Conservation (phyloP, 768 basidiomycete genomes). For the Boletales sp. region DNA sequence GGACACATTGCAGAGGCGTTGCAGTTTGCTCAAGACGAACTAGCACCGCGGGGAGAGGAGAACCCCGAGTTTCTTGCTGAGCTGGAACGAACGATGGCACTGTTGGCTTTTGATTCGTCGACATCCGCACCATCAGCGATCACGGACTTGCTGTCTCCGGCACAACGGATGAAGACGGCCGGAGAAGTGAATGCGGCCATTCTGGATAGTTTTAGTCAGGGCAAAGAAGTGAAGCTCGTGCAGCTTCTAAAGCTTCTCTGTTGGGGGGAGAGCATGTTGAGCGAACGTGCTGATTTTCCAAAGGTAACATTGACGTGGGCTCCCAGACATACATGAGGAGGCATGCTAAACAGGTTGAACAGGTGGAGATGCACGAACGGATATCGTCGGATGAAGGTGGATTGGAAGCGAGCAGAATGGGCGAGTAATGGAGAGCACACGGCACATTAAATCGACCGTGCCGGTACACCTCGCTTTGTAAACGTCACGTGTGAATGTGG, state of each 20-base stretch:
- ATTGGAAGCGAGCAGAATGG: conserved; percentile 20
- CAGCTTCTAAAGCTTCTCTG: conserved; percentile 77
- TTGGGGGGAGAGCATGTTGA: conserved; percentile 84
- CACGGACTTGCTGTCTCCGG: conserved; percentile 75
- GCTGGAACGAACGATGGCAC: conserved; percentile 91
- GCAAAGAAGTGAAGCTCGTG: conserved; percentile 87
- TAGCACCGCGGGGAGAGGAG: conserved; percentile 94
- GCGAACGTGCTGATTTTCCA: conserved; percentile 77
- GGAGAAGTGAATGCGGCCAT: conserved; percentile 96
- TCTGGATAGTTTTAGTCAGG: conserved; percentile 86
- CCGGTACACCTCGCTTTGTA: not conserved
- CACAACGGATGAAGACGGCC: conserved; percentile 91
- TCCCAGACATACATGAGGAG: conserved; percentile 18
- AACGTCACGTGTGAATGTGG: conserved; percentile 11
- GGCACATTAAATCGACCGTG: not conserved
- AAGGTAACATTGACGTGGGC: conserved; percentile 44
- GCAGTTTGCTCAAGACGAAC: conserved; percentile 87
- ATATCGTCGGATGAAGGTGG: conserved; percentile 10
- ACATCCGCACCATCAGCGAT: conserved; percentile 56
- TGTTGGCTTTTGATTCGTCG: conserved; percentile 76
- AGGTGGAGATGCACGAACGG: conserved; percentile 31
- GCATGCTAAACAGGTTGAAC: conserved; percentile 20
- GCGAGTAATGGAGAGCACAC: conserved; percentile 15
- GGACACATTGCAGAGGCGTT: conserved; percentile 77
- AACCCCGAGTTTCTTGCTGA: conserved; percentile 90